phyloP scores from a whole-genome alignment of 2,329 filamentous ascomycete species.

The Aspergillus sp. region DNA sequence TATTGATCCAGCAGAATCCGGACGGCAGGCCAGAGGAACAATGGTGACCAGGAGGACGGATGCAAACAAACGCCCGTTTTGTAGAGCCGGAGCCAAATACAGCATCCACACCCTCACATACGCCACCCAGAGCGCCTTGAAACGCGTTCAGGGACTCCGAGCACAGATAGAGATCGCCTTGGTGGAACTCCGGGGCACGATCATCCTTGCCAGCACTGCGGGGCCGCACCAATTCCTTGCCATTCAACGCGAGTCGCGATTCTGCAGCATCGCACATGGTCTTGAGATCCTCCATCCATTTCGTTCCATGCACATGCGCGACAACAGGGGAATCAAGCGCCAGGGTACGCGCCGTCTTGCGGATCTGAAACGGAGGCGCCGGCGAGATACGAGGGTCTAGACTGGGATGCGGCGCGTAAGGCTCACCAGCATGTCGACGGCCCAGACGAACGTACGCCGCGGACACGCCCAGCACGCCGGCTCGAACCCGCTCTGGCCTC shows the following conservation, averaged over 20 bases:
- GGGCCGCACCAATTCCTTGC: constrained; percentile 68
- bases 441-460: constrained; percentile 87
- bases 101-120: constrained; percentile 84
- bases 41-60: constrained; percentile 90
- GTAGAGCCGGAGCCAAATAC: constrained; percentile 62
- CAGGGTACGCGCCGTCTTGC: constrained; percentile 65
- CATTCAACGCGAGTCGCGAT: constrained; percentile 64
- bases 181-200: constrained; percentile 55
- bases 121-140: constrained; percentile 82
- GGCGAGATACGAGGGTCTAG: constrained; percentile 48
- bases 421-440: constrained; percentile 64
- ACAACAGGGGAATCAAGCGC: constrained; percentile 67
- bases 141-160: constrained; percentile 77
- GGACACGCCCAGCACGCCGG: constrained; percentile 71
- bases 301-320: constrained; percentile 79
- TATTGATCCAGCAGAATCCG: constrained; percentile 98
- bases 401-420: constrained; percentile 58
- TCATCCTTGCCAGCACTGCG: constrained; percentile 30
- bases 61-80: constrained; percentile 77
- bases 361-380: constrained; percentile 70
- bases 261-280: constrained; percentile 76
- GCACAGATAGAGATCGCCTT: constrained; percentile 86
- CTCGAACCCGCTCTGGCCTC: constrained; percentile 81
- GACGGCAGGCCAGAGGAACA: constrained; percentile 84
- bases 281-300: constrained; percentile 90